Conservation (phyloP, 2,329 filamentous ascomycete genomes). For the Hypomyces perniciosus region DNA sequence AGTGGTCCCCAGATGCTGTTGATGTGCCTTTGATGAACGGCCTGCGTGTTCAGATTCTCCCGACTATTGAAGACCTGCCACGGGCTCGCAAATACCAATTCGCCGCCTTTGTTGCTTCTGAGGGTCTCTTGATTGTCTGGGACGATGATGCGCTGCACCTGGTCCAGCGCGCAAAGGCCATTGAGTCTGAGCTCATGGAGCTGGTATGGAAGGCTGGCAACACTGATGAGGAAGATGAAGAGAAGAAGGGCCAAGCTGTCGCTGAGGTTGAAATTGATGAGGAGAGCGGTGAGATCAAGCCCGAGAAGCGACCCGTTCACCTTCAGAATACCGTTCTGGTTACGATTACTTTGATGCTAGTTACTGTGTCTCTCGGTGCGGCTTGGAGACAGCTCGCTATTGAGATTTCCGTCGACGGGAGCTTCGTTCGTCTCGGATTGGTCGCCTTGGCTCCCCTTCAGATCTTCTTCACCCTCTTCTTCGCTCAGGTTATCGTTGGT, state of each 20-base stretch:
- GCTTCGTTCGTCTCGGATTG: slow-evolving; percentile 58
- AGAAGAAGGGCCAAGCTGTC: slow-evolving; percentile 43
- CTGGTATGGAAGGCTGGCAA: slow-evolving; percentile 63
- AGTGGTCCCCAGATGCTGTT: slow-evolving; percentile 65
- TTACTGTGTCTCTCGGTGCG: slow-evolving; percentile 61
- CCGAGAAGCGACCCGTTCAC: slow-evolving; percentile 60
- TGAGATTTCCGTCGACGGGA: slow-evolving; percentile 59
- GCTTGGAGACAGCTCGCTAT: slow-evolving; percentile 65
- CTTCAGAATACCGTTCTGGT: slow-evolving; percentile 66
- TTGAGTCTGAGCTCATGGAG: slow-evolving; percentile 72
- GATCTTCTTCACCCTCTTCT: slow-evolving; percentile 77
- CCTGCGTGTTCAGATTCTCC: slow-evolving; percentile 69
- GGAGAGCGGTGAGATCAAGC: slow-evolving; percentile 62
- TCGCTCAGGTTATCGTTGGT: slow-evolving; percentile 70
- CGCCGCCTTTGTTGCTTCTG: slow-evolving; percentile 68
- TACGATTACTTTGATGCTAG: slow-evolving; percentile 57
- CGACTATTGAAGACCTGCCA: slow-evolving; percentile 63
- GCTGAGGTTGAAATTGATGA: slow-evolving; percentile 58
- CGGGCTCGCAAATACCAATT: slow-evolving; percentile 73
- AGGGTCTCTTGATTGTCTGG: slow-evolving; percentile 71
- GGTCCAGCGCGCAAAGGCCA: slow-evolving; percentile 61
- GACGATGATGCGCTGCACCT: slow-evolving; percentile 72
- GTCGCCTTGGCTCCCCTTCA: slow-evolving; percentile 63
- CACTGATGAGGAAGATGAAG: slow-evolving; percentile 46
- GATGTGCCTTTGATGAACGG: slow-evolving; percentile 73